These are phyloP conservation scores for Dalbergia cochinchinensis DNA, from an alignment of 306 rosid genomes.

Conservation along the genomic window DNA sequence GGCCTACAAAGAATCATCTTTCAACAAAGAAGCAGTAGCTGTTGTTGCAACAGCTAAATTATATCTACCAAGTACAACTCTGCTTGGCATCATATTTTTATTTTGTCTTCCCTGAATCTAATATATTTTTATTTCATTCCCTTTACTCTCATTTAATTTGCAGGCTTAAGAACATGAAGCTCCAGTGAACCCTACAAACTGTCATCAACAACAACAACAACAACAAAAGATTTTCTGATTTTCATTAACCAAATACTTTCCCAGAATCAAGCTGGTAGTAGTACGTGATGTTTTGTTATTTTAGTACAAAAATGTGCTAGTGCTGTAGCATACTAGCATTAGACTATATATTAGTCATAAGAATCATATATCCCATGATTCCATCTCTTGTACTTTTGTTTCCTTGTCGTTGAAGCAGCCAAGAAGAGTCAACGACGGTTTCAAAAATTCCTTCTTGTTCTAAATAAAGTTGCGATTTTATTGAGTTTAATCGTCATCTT, in stretches of 20 bases:
- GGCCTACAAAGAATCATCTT: constrained; percentile 6
- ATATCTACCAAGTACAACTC: not conserved
- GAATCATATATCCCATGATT: constrained; percentile 50
- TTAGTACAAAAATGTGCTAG: constrained; percentile 40
- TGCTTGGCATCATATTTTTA: not conserved
- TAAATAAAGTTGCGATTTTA: constrained; percentile 47
- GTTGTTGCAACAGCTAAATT: too few species aligned
- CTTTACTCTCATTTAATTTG: constrained; percentile 21
- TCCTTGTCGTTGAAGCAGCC: constrained; percentile 38
- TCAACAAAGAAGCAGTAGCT: not conserved
- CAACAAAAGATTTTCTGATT: constrained; percentile 39
- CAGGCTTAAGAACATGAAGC: constrained; percentile 80
- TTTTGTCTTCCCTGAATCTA: constrained; percentile 15
- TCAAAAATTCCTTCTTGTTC: constrained; percentile 37
- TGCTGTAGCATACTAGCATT: constrained; percentile 50
- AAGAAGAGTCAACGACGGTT: constrained; percentile 43
- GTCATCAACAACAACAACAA: constrained; percentile 34
- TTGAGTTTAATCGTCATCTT: constrained; percentile 23
- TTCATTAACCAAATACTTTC: constrained; percentile 28
- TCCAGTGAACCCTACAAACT: constrained; percentile 54
- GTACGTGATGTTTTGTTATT: constrained; percentile 8
- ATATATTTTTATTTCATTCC: not conserved
- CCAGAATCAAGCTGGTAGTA: constrained; percentile 20
- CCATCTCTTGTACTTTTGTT: constrained; percentile 35
- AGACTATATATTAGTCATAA: constrained; percentile 49